Evolutionary conservation across 441 rosid species (phyloP), one percentile per base, ranked within the genome.

Genomic region (Raphanus hybrid): DNA sequence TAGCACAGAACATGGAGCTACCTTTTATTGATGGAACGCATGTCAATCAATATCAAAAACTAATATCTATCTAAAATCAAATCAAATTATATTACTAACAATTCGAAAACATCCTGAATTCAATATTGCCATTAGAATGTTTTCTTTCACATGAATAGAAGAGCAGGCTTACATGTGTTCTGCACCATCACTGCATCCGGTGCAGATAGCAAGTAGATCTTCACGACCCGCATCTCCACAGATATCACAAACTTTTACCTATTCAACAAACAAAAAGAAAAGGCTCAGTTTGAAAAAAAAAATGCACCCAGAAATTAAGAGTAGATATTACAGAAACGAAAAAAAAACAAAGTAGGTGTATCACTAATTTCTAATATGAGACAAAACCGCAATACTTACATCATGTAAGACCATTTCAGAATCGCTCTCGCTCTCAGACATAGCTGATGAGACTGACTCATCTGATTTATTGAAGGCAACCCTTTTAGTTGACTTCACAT

Each of bases 141-240:
- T 78, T 68, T 78, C 64, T 37, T 20, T 67, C 62, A 27, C 50
- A 69, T 70, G 58, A 58, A 70, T 37, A 61, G 68, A 27, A 41
- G 45, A 75, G 61, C 70, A 79, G 43, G 54, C 94, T 91, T 90
- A 96, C 99, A 87, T 96, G 90, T 96, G 99, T 86, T 96, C 98
- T 74, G 98, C 99, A 69, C 99, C 99, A 87, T 96, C 99, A 82
- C 84, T 83, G 85, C 99, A 96, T 85, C 88, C 82, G 71, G 96
- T 88, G 81, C 99, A 96, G 75, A 91, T 87, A 71, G 98, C 99
- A 43, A 96, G 98, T 82, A 88, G 81, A 85, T 94, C 95, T 86
- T 96, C 99, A 69, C 95, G 91, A 58, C 99, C 99, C 52, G 98
- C 94, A 87, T 96, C 99, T 79, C 98, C 99, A 75, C 99, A 96